These are phyloP conservation scores for Neurospora terricola DNA, from an alignment of 495 filamentous ascomycete genomes.

Conservation along the genomic window DNA sequence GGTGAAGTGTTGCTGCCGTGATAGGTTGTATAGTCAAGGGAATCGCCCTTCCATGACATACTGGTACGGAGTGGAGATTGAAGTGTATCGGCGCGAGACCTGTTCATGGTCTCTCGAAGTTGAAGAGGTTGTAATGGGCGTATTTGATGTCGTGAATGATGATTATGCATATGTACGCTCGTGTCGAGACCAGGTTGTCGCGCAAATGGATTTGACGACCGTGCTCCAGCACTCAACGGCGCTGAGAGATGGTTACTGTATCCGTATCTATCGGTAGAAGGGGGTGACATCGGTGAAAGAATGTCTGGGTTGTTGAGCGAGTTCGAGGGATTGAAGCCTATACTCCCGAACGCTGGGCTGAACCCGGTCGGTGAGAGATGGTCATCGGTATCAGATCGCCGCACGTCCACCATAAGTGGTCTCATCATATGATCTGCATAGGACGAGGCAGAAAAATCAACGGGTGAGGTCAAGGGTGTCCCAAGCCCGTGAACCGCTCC, in stretches of 20 bases:
- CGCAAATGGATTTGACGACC: constrained; percentile 47
- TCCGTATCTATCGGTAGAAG: constrained; percentile 41
- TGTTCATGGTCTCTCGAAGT: constrained; percentile 48
- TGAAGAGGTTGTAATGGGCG: constrained; percentile 47
- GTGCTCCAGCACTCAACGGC: constrained; percentile 36
- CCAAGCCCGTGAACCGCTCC: constrained; percentile 44
- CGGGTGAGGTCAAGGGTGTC: constrained; percentile 47
- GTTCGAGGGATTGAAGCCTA: constrained; percentile 45
- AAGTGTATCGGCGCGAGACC: constrained; percentile 47
- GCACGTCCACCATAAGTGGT: constrained; percentile 52
- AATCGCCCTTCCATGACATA: constrained; percentile 52
- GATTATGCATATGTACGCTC: constrained; percentile 36
- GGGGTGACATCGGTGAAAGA: constrained; percentile 43
- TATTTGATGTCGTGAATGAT: constrained; percentile 30
- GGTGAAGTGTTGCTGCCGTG: constrained; percentile 32
- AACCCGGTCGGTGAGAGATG: constrained; percentile 53
- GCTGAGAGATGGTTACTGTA: constrained; percentile 40
- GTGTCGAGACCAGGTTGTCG: constrained; percentile 39
- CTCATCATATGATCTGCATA: constrained; percentile 48
- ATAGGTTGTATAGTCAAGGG: constrained; percentile 45
- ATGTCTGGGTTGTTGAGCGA: constrained; percentile 39
- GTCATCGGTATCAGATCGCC: constrained; percentile 44
- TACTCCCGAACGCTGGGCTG: constrained; percentile 50
- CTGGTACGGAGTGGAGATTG: constrained; percentile 50
- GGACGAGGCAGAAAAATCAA: constrained; percentile 39